Percentiles rank a stretch among this genome's conserved stretches.
phyloP scores from a whole-genome alignment of 2,329 filamentous ascomycete genomes.

The Xylaria sp. region DNA sequence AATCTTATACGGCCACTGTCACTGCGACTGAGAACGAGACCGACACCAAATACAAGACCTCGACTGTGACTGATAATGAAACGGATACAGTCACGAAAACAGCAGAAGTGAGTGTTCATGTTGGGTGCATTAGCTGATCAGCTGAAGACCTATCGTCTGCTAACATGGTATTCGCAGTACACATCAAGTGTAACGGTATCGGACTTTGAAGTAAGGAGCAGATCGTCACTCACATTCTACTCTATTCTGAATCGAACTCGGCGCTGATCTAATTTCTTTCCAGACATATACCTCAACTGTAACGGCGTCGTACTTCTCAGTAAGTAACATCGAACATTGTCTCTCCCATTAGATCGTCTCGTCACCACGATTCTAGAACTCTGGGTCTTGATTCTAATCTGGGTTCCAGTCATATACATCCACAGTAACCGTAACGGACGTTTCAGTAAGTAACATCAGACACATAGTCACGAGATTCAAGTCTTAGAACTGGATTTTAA shows the following conservation, averaged over 20 bases:
- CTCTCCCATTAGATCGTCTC: too few relatives aligned
- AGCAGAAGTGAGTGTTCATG: neutral
- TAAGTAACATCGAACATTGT: neutral
- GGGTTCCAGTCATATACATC: neutral
- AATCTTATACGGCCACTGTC: slow-evolving; percentile 1
- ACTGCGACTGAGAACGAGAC: slow-evolving; percentile 8
- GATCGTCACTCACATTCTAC: too few relatives aligned
- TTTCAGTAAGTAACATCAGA: slow-evolving; percentile 1
- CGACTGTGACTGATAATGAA: neutral
- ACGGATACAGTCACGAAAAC: slow-evolving; percentile 1
- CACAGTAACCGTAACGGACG: neutral
- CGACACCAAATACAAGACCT: too few relatives aligned
- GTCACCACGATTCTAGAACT: too few relatives aligned
- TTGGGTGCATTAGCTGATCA: neutral
- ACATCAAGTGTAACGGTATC: slow-evolving; percentile 4
- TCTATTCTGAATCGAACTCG: too few relatives aligned
- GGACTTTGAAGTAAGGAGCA: too few relatives aligned
- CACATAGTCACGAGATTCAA: too few relatives aligned
- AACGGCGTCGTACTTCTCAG: neutral
- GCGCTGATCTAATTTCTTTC: too few relatives aligned
- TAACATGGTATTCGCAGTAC: slow-evolving; percentile 1
- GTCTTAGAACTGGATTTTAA: neutral
- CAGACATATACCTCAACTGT: slow-evolving; percentile 10
- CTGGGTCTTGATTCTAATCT: too few relatives aligned
- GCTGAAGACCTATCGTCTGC: neutral